phyloP scores from a whole-genome alignment of 2,329 filamentous ascomycete species.

The Nothopassalora personata region DNA sequence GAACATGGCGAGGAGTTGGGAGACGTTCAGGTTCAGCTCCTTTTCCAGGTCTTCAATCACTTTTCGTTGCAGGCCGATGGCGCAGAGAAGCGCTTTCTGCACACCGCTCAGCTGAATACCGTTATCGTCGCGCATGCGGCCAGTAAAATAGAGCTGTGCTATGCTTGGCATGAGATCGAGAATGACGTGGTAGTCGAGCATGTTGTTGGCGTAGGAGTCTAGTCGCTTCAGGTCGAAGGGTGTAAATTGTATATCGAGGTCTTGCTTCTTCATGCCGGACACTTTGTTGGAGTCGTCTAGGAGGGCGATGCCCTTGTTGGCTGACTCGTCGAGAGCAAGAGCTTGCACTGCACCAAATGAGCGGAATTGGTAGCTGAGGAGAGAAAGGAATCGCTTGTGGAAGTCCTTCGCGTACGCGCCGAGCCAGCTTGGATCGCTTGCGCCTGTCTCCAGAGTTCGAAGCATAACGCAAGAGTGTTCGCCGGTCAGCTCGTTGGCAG shows the following conservation, averaged over 20 bases:
- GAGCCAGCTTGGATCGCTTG: conserved; percentile 71
- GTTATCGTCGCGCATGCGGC: conserved; percentile 50
- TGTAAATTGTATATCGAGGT: conserved; percentile 72
- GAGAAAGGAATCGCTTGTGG: conserved; percentile 82
- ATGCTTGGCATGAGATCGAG: conserved; percentile 84
- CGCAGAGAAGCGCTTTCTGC: conserved; percentile 82
- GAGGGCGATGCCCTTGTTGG: conserved; percentile 61
- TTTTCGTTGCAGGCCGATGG: conserved; percentile 85
- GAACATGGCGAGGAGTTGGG: conserved; percentile 91
- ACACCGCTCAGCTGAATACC: conserved; percentile 69
- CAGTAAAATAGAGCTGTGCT: conserved; percentile 77
- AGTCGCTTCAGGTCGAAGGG: conserved; percentile 93
- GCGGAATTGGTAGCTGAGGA: conserved; percentile 90
- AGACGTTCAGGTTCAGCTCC: conserved; percentile 67
- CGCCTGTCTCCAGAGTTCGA: conserved; percentile 60
- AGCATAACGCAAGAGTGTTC: conserved; percentile 99
- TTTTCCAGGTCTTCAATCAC: conserved; percentile 72
- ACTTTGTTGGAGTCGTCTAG: conserved; percentile 52
- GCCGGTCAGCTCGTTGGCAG: conserved; percentile 89
- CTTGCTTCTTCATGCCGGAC: conserved; percentile 61
- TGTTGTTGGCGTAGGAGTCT: conserved; percentile 92
- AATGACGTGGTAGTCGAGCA: conserved; percentile 96
- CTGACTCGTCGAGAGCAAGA: conserved; percentile 82
- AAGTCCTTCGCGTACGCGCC: conserved; percentile 89
- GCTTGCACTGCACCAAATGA: conserved; percentile 72